These are phyloP conservation scores for Afroboletus lepidellus DNA, from an alignment of 1,284 basidiomycete species.

Conservation along the genomic window DNA sequence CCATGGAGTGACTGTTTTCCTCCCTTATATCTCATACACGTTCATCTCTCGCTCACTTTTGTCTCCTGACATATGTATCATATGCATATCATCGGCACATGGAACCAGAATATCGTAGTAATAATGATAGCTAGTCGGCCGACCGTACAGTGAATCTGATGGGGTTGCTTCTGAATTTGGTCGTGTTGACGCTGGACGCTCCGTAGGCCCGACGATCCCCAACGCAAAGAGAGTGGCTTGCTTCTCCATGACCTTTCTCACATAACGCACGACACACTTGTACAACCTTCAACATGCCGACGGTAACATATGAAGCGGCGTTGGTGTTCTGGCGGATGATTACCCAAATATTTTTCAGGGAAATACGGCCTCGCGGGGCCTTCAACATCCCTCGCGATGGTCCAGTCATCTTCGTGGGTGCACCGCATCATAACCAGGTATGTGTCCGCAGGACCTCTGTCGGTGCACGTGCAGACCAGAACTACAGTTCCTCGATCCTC, in stretches of 20 bases:
- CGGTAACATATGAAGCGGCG: constrained; percentile 55
- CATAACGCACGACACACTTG: constrained; percentile 12
- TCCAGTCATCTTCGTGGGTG: constrained; percentile 94
- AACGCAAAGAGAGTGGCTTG: neutral
- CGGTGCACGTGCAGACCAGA: constrained; percentile 7
- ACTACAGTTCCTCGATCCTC: constrained; percentile 88
- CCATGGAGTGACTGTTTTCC: constrained; percentile 24
- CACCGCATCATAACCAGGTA: constrained; percentile 95
- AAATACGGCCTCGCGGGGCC: constrained; percentile 91
- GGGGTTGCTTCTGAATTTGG: constrained; percentile 21
- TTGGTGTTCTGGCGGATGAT: constrained; percentile 81
- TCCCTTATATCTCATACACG: constrained; percentile 20
- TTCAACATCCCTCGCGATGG: constrained; percentile 93
- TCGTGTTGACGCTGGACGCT: constrained; percentile 24
- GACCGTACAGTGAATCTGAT: neutral
- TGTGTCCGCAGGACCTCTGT: constrained; percentile 21
- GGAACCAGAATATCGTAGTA: constrained; percentile 24
- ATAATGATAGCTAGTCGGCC: constrained; percentile 8
- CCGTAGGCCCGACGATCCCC: neutral
- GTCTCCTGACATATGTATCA: constrained; percentile 32
- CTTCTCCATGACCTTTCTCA: constrained; percentile 17
- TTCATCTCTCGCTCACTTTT: constrained; percentile 19
- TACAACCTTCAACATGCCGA: constrained; percentile 21
- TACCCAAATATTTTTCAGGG: constrained; percentile 96
- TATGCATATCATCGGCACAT: constrained; percentile 16